Evolutionary conservation across 2,329 filamentous ascomycete genomes (phyloP).

Genomic region (Trichoderma lentiforme): DNA sequence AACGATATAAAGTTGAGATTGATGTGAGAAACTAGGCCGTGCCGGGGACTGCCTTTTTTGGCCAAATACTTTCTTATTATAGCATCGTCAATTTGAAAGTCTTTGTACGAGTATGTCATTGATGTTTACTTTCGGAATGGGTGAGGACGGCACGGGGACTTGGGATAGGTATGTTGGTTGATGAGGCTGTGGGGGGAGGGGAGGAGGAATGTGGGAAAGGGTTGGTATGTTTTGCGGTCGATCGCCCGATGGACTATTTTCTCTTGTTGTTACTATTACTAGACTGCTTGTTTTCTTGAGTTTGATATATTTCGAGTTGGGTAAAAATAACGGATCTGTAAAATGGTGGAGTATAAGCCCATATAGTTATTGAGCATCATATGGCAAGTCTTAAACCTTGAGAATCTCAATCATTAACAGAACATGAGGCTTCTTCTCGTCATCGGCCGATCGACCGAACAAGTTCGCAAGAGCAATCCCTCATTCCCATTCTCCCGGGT

Average conservation of each 20-base stretch:
- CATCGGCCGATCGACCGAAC: background rate
- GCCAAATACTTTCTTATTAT: background rate
- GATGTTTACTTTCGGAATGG: background rate
- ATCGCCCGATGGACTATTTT: background rate
- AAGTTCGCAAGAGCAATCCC: background rate
- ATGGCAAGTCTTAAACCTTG: too few relatives aligned
- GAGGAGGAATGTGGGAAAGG: background rate
- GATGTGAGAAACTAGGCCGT: background rate
- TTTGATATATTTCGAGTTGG: background rate
- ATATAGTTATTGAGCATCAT: background rate
- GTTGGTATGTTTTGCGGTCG: background rate
- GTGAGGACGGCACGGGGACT: background rate
- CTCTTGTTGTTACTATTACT: background rate
- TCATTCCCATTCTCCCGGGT: background rate
- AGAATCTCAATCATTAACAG: too few relatives aligned
- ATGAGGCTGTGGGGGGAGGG: background rate
- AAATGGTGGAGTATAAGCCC: background rate
- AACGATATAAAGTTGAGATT: background rate
- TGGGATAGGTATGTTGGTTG: too few relatives aligned
- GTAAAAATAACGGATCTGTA: too few relatives aligned
- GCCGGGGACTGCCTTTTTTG: background rate
- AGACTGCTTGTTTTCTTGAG: background rate
- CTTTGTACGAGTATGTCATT: background rate
- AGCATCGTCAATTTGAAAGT: background rate
- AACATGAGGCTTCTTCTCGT: background rate